A percentile compares a stretch with the other conserved stretches of the same genome.
Conservation (phyloP, 306 rosid genomes). For the Cotoneaster glaucophyllus region DNA sequence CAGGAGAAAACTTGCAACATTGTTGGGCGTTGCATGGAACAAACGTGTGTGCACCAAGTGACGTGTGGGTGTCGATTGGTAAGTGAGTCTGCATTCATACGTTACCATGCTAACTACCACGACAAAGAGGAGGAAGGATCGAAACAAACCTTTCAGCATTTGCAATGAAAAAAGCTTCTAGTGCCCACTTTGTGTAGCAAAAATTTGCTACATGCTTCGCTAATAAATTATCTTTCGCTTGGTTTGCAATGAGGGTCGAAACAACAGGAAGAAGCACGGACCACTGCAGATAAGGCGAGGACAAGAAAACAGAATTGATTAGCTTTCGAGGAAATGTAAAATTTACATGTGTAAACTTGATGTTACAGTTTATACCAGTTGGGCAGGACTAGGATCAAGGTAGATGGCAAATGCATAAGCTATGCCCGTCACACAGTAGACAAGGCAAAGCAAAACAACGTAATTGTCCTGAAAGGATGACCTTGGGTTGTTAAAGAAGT, state of each 20-base stretch:
- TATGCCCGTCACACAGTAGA: constrained; percentile 35
- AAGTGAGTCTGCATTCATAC: too few relatives aligned
- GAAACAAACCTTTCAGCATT: constrained; percentile 30
- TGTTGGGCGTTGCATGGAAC: not conserved
- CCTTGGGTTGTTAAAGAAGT: constrained; percentile 34
- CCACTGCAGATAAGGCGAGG: constrained; percentile 10
- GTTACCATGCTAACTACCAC: not conserved
- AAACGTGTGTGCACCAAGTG: not conserved
- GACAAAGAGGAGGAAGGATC: not conserved
- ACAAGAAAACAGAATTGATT: not conserved
- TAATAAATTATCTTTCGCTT: constrained; percentile 17
- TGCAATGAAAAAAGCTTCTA: constrained; percentile 33
- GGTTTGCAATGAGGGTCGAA: constrained; percentile 29
- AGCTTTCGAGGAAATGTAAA: not conserved
- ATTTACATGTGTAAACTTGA: not conserved
- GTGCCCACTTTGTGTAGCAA: constrained; percentile 36
- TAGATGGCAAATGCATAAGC: constrained; percentile 34
- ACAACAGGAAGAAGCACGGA: constrained; percentile 39
- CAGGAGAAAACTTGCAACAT: not conserved
- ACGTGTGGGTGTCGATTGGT: too few relatives aligned
- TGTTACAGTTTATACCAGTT: constrained; percentile 22
- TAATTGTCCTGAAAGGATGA: constrained; percentile 32
- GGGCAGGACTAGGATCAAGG: constrained; percentile 36
- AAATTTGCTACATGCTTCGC: constrained; percentile 18
- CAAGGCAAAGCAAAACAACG: constrained; percentile 32